Conservation (phyloP, 345 rosid genomes). For the Citropsis articulata region DNA sequence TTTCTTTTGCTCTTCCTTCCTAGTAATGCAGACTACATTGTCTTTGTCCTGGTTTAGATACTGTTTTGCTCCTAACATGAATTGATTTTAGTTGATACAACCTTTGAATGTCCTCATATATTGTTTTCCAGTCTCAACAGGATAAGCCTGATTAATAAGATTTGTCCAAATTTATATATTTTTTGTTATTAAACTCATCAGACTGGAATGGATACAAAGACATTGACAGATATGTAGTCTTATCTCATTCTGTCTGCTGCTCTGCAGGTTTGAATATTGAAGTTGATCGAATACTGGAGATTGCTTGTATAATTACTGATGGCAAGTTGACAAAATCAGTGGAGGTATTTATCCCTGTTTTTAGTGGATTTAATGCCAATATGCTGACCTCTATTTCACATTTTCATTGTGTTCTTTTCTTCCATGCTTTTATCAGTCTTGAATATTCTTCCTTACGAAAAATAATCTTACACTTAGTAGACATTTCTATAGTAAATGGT, state of each 20-base stretch:
- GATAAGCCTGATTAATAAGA: neutral
- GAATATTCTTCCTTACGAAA: neutral
- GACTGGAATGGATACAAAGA: neutral
- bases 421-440: neutral
- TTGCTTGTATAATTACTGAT: slow-evolving; percentile 90
- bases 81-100: neutral
- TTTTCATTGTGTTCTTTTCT: neutral
- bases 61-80: neutral
- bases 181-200: neutral
- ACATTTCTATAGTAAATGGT: neutral
- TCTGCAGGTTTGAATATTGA: slow-evolving; percentile 72
- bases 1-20: too few relatives aligned
- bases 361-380: neutral
- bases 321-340: slow-evolving; percentile 62
- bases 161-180: neutral
- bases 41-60: neutral
- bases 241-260: slow-evolving; percentile 16
- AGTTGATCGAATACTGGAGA: slow-evolving; percentile 86
- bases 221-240: neutral
- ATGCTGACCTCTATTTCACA: neutral
- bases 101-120: neutral
- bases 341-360: slow-evolving; percentile 48
- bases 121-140: neutral
- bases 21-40: neutral
- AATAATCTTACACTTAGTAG: neutral